Evolutionary conservation across 352 stramenopile genomes (phyloP), one percentile per base, ranked within the genome.

Genomic region (Globisporangium rhizosaccharum): DNA sequence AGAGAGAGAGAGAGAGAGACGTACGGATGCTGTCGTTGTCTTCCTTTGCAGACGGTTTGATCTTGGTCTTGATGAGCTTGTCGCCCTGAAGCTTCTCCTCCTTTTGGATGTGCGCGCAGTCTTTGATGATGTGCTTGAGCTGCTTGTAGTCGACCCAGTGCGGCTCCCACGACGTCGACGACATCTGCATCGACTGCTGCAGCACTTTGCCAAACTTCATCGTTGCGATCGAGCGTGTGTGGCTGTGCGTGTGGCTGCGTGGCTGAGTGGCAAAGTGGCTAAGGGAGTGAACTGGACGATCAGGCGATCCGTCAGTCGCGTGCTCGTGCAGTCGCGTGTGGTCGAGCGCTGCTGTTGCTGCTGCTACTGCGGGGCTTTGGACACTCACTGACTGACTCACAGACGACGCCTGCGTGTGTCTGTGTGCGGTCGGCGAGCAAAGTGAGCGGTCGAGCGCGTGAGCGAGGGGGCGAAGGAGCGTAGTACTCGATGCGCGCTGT

Each of bases 141-240:
- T 88, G 66, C 64, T 95, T 95, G 75, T 95, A 95, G 72, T 95
- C 84, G 36, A 89, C 77, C 86, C 86, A 95, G 59, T 73, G 83
- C 18, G 70, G 51, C 63, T 92, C 84, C 83, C 83, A 95, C 20
- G 72, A 72, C 5, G 60, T 62, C 51, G 84, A 87, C 63, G 82
- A 92, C 67, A 94, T 84, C 47, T 92, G 79, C 71, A 87, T 89
- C 66, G 84, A 91, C 70, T 94, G 84, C 67, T 90, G 83, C 61
- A 94, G 64, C 56, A 94, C 81, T 62, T 94, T 95, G 57, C 86
- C 86, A 57, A 94, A 95, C 75, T 95, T 94, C 86, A 95, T 93
- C 23, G 20, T 70, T 30, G 39, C 46, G 17, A 42, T 44, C 33
- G 33, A 11, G 33, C 9, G 33, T 9, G 3, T 9, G 9, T 2